These are phyloP conservation scores for Sequoiadendron giganteum DNA, from an alignment of 75 land plant genomes.

Conservation along the genomic window DNA sequence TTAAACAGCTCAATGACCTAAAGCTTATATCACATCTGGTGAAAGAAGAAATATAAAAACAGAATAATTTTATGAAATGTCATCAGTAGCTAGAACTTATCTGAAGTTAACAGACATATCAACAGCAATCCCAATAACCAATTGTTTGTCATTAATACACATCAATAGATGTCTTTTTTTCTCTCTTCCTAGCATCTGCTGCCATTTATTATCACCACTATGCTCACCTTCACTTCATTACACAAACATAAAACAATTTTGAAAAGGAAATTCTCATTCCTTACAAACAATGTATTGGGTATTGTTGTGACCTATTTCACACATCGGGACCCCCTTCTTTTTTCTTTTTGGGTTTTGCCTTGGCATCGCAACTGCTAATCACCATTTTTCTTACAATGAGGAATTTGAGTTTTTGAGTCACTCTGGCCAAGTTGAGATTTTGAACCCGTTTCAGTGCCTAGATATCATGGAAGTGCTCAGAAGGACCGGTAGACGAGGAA, in stretches of 20 bases:
- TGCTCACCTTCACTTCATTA: not conserved
- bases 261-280: not conserved
- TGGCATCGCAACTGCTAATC: too few relatives aligned
- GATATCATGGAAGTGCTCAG: too few relatives aligned
- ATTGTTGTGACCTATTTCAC: too few relatives aligned
- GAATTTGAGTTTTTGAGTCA: too few relatives aligned
- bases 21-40: not conserved
- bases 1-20: not conserved
- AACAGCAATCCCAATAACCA: not conserved
- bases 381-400: too few relatives aligned
- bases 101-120: not conserved
- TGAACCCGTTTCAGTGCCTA: too few relatives aligned
- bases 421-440: too few relatives aligned
- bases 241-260: not conserved
- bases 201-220: not conserved
- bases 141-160: not conserved
- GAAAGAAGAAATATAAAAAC: not conserved
- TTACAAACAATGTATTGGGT: not conserved
- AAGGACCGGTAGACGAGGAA: too few relatives aligned
- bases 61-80: not conserved
- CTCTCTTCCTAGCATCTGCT: not conserved
- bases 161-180: not conserved
- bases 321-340: too few relatives aligned
- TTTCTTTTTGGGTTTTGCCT: too few relatives aligned
- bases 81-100: not conserved